Evolutionary conservation across 306 rosid genomes (phyloP).

Genomic region (barrel medic (Medicago truncatula)): MtrunA17r5.0-ANR NC_053043.1:50244001-50244500

Average conservation of each 20-base stretch:
- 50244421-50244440: slow-evolving; percentile 14
- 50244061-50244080: slow-evolving; percentile 28
- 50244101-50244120: not conserved
- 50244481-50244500: slow-evolving; percentile 69
- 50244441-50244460: slow-evolving; percentile 21
- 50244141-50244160: not conserved
- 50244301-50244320: not conserved
- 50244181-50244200: not conserved
- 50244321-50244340: slow-evolving; percentile 10
- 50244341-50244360: slow-evolving; percentile 5
- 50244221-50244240: not conserved
- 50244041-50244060: slow-evolving; percentile 11
- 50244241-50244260: not conserved
- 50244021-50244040: not conserved
- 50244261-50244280: not conserved
- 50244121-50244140: not conserved
- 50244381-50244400: too few relatives aligned
- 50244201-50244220: not conserved
- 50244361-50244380: too few relatives aligned
- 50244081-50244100: slow-evolving; percentile 5
- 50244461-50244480: slow-evolving; percentile 39
- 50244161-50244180: not conserved
- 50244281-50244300: not conserved
- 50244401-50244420: not conserved
- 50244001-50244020: not conserved